Percentiles rank a stretch among this genome's conserved stretches.
phyloP scores from a whole-genome alignment of 164 flowering plant genomes.

The Berberis thunbergii region DNA sequence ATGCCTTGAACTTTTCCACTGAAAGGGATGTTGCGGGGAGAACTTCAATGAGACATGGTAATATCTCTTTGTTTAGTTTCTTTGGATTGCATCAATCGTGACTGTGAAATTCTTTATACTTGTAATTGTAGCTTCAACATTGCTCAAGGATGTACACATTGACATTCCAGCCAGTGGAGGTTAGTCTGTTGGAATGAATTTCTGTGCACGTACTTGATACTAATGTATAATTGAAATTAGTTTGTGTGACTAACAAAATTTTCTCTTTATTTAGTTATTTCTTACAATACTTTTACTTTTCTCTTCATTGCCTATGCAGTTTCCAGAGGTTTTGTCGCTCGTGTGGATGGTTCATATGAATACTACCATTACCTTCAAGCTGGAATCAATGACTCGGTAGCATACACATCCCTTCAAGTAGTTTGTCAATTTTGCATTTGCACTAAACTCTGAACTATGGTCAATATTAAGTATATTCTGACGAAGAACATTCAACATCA shows the following conservation, averaged over 20 bases:
- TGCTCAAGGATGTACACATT: conserved; percentile 82
- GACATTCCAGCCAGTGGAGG: conserved; percentile 85
- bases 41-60: conserved; percentile 41
- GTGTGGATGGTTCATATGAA: conserved; percentile 88
- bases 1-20: conserved; percentile 49
- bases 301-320: conserved; percentile 34
- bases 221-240: background rate
- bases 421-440: background rate
- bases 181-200: conserved; percentile 25
- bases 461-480: too few relatives aligned
- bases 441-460: too few relatives aligned
- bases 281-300: background rate
- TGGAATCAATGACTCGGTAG: conserved; percentile 89
- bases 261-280: background rate
- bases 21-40: conserved; percentile 20
- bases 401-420: conserved; percentile 2
- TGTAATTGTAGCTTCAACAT: conserved; percentile 36
- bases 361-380: conserved; percentile 93
- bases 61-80: background rate
- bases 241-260: background rate
- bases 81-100: background rate
- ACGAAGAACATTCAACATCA: too few relatives aligned
- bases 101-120: background rate
- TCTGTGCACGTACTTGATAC: background rate
- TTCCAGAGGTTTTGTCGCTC: conserved; percentile 61